Conservation (phyloP, 164 flowering plant genomes). For the Nymphaea thermarum region DNA sequence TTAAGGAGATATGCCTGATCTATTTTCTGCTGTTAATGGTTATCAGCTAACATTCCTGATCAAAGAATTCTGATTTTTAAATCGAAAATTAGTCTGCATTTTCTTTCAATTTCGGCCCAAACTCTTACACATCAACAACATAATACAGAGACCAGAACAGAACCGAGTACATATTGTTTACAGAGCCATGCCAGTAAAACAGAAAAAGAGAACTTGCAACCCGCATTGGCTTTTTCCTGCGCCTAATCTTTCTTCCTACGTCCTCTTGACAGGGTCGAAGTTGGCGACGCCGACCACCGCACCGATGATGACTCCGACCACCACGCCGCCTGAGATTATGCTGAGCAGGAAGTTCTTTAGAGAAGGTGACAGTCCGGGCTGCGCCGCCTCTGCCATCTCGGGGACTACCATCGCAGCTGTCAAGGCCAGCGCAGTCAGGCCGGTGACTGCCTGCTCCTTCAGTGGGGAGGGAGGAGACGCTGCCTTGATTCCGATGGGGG, state of each 20-base stretch:
- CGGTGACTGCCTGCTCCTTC: slow-evolving; percentile 60
- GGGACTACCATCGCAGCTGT: slow-evolving; percentile 54
- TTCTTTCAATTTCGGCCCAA: not conserved
- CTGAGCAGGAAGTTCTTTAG: slow-evolving; percentile 83
- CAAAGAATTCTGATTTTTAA: no score
- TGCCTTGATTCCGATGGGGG: slow-evolving; percentile 10
- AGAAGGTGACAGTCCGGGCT: slow-evolving; percentile 46
- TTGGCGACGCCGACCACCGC: slow-evolving; percentile 71
- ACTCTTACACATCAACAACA: not conserved
- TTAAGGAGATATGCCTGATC: no score
- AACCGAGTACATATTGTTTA: not conserved
- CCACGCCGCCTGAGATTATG: slow-evolving; percentile 69
- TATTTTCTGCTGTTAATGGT: no score
- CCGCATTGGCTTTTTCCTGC: not conserved
- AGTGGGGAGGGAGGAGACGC: slow-evolving; percentile 22
- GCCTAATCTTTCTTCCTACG: slow-evolving; percentile 8
- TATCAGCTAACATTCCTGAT: no score
- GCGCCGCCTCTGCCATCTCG: slow-evolving; percentile 67
- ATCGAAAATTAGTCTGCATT: no score
- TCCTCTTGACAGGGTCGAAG: slow-evolving; percentile 78
- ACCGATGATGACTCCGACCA: slow-evolving; percentile 38
- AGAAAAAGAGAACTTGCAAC: not conserved
- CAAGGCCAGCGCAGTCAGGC: slow-evolving; percentile 50
- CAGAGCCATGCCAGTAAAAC: not conserved
- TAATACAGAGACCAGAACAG: not conserved